Evolutionary conservation across 1,284 basidiomycete species (phyloP).

Genomic region (Coniferiporia weirii): DNA sequence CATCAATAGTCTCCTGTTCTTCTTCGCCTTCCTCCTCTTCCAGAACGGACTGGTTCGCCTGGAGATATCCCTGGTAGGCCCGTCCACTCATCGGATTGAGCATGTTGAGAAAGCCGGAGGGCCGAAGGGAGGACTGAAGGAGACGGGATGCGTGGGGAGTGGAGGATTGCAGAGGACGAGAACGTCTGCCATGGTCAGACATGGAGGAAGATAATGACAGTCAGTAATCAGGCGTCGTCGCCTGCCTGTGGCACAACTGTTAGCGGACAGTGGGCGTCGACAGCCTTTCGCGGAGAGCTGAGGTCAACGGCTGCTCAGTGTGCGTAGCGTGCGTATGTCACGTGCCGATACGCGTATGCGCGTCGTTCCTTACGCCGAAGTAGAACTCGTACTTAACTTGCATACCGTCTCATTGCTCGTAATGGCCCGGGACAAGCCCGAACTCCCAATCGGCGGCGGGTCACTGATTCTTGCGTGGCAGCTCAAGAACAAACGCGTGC

Average conservation of each 20-base stretch:
- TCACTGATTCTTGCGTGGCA: conserved; percentile 87
- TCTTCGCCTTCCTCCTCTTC: conserved; percentile 61
- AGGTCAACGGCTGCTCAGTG: neutral
- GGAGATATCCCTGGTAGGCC: conserved; percentile 62
- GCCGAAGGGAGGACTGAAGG: conserved; percentile 17
- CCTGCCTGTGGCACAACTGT: neutral
- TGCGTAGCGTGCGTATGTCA: neutral
- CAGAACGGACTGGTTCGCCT: conserved; percentile 58
- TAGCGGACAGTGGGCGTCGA: neutral
- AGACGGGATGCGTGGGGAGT: conserved; percentile 14
- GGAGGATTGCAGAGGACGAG: conserved; percentile 12
- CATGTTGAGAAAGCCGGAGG: conserved; percentile 59
- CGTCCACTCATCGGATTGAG: conserved; percentile 71
- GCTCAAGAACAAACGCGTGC: conserved; percentile 73
- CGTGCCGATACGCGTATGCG: neutral
- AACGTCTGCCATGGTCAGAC: conserved; percentile 15
- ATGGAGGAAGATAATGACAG: neutral
- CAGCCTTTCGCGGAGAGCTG: neutral
- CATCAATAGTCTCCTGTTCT: conserved; percentile 33
- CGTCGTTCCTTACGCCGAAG: too few relatives aligned
- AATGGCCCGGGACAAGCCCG: neutral
- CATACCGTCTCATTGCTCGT: too few relatives aligned
- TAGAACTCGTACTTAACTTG: too few relatives aligned
- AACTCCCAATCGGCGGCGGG: conserved; percentile 38
- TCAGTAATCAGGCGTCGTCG: neutral